A percentile compares a stretch with the other conserved stretches of the same genome.
phyloP scores from a whole-genome alignment of 1,284 basidiomycete genomes.

The Mycena citricolor region DNA sequence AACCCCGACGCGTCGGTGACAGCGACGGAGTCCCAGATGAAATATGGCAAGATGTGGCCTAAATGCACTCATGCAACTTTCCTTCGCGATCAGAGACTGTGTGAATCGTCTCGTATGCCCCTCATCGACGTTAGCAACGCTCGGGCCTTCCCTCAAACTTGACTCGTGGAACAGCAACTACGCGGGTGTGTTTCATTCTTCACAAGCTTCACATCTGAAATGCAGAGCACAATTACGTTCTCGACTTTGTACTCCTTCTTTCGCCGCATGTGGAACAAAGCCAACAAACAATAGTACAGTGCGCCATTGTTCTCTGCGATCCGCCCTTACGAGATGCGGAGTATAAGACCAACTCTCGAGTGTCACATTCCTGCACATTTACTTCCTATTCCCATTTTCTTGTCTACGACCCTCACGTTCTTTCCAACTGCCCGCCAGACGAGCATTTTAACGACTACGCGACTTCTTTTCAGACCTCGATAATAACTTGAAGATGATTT shows the following conservation, averaged over 20 bases:
- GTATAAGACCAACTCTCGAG: constrained; percentile 7
- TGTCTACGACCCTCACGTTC: constrained; percentile 19
- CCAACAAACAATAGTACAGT: constrained; percentile 22
- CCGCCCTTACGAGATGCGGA: neutral
- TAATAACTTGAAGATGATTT: constrained; percentile 50
- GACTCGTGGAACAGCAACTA: no score
- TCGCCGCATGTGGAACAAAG: constrained; percentile 7
- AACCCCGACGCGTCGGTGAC: no score
- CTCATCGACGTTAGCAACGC: no score
- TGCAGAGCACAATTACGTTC: no score
- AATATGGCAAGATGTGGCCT: no score
- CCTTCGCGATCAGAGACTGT: no score
- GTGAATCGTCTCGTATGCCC: no score
- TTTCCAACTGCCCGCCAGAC: constrained; percentile 30
- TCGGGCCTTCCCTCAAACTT: no score
- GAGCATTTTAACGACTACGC: constrained; percentile 28
- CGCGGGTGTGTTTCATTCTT: no score
- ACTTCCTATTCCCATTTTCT: constrained; percentile 13
- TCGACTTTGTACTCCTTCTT: neutral
- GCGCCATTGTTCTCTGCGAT: neutral
- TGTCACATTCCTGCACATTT: constrained; percentile 6
- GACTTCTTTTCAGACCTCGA: constrained; percentile 17
- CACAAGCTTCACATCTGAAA: no score
- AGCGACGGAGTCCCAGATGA: no score
- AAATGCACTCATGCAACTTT: no score